A percentile compares a stretch with the other conserved stretches of the same genome.
Evolutionary conservation across 371 early-diverging fungal genomes (phyloP).

Genomic region (Circinella umbellata): DNA sequence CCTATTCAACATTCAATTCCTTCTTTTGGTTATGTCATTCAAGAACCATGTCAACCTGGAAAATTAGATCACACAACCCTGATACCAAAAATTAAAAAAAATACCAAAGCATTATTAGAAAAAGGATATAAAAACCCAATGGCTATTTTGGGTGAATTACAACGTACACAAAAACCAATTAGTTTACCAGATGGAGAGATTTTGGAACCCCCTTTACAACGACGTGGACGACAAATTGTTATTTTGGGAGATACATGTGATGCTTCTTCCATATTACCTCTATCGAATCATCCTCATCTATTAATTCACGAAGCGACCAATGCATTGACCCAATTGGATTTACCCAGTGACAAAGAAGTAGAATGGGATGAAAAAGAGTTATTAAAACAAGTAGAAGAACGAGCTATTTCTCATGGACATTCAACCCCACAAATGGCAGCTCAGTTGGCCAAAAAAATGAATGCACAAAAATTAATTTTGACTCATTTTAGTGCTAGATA

Average conservation of each 20-base stretch:
- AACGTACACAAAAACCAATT: slow-evolving; percentile 39
- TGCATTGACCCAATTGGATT: slow-evolving; percentile 47
- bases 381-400: slow-evolving; percentile 37
- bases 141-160: slow-evolving; percentile 48
- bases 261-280: slow-evolving; percentile 31
- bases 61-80: slow-evolving; percentile 42
- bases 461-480: slow-evolving; percentile 50
- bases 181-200: slow-evolving; percentile 53
- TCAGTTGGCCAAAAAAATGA: slow-evolving; percentile 42
- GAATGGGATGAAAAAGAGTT: slow-evolving; percentile 3
- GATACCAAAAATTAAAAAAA: slow-evolving; percentile 45
- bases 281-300: slow-evolving; percentile 29
- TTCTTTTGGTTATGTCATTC: slow-evolving; percentile 56
- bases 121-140: slow-evolving; percentile 52
- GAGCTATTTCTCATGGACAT: slow-evolving; percentile 58
- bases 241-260: slow-evolving; percentile 65
- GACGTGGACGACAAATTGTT: slow-evolving; percentile 54
- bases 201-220: slow-evolving; percentile 37
- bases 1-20: slow-evolving; percentile 61
- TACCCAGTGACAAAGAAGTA: no score
- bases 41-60: slow-evolving; percentile 47
- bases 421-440: slow-evolving; percentile 73
- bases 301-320: slow-evolving; percentile 71
- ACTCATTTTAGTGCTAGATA: slow-evolving; percentile 69
- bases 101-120: slow-evolving; percentile 36